Percentiles rank a stretch among this genome's conserved stretches.
These are phyloP conservation scores for Aspergillus novoparasiticus DNA, from an alignment of 2,329 filamentous ascomycete species.

Conservation along the genomic window DNA sequence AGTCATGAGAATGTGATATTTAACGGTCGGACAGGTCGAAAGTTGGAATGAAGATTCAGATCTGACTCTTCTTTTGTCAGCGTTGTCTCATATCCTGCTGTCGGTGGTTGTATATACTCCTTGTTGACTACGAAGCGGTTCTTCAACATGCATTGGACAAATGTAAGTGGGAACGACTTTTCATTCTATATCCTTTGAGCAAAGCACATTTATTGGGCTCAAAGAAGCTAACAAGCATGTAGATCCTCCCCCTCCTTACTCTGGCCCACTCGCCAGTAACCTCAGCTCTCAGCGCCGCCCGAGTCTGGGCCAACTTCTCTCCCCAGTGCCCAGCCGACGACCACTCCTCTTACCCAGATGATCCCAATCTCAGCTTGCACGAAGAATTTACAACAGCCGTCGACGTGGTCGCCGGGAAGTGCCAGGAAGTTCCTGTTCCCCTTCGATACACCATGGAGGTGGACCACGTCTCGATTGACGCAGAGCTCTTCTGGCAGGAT, in stretches of 20 bases:
- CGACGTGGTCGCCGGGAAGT: slow-evolving; percentile 26
- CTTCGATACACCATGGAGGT: slow-evolving; percentile 27
- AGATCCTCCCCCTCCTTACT: slow-evolving; percentile 23
- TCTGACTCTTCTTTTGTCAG: no score
- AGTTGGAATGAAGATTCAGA: background rate
- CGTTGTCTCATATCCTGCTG: background rate
- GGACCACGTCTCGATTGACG: slow-evolving; percentile 30
- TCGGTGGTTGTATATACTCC: background rate
- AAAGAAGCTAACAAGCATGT: slow-evolving; percentile 37
- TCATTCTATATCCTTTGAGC: background rate
- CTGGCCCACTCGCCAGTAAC: slow-evolving; percentile 22
- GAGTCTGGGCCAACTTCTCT: slow-evolving; percentile 35
- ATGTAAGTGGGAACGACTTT: slow-evolving; percentile 1
- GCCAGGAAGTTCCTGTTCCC: slow-evolving; percentile 30
- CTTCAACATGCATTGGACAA: slow-evolving; percentile 12
- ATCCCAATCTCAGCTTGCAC: slow-evolving; percentile 1
- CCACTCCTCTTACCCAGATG: background rate
- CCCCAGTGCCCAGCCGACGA: slow-evolving; percentile 26
- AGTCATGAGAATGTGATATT: background rate
- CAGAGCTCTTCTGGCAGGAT: slow-evolving; percentile 24
- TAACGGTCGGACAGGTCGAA: background rate
- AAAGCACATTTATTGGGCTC: slow-evolving; percentile 47
- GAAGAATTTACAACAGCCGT: slow-evolving; percentile 25
- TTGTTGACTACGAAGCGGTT: background rate
- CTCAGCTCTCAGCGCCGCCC: slow-evolving; percentile 27